Base-by-base conservation (phyloP, 2,329 filamentous ascomycete species). In the Lomentospora prolificans region DNA sequence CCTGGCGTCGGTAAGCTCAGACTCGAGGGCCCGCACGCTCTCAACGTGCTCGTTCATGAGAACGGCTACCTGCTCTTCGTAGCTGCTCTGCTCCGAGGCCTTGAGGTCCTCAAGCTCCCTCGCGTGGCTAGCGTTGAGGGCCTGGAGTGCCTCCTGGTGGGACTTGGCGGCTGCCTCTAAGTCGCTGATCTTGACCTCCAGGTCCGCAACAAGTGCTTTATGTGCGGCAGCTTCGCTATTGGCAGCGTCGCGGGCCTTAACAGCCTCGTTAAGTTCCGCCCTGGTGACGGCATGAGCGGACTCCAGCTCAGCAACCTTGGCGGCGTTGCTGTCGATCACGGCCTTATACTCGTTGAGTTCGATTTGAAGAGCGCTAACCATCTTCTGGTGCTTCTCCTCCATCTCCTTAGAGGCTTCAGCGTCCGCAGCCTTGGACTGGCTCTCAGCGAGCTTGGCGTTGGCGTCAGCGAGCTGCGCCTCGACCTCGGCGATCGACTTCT, bases 281-380 rank as follows among this genome's bases (percentile, higher is more conserved):
- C 83, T 81, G 53, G 87, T 80, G 25, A 78, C 77, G 30, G 79
- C 69, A 65, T 95, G 86, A 3, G 85, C 81, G 60, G 84, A 72
- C 68, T 96, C 90, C 12, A 96, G 76, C 60, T 87, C 81, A 3
- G 83, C 77, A 28, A 96, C 84, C 63, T 85, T 88, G 39, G 78
- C 67, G 10, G 83, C 75, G 63, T 91, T 89, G 61, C 75, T 78
- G 60, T 80, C 78, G 62, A 95, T 85, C 36, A 87, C 81, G 3
- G 78, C 73, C 71, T 88, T 91, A 71, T 95, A 90, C 65, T 90
- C 84, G 53, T 91, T 84, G 55, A 96, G 85, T 66, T 95, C 86
- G 58, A 72, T 77, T 59, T 87, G 86, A 44, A 96, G 71, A 48
- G 75, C 75, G 33, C 75, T 72, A 31, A 88, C 72, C 51, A 85